Percentiles rank a stretch among this genome's conserved stretches.
phyloP scores from a whole-genome alignment of 441 rosid genomes.

The Adansonia grandidieri region DNA sequence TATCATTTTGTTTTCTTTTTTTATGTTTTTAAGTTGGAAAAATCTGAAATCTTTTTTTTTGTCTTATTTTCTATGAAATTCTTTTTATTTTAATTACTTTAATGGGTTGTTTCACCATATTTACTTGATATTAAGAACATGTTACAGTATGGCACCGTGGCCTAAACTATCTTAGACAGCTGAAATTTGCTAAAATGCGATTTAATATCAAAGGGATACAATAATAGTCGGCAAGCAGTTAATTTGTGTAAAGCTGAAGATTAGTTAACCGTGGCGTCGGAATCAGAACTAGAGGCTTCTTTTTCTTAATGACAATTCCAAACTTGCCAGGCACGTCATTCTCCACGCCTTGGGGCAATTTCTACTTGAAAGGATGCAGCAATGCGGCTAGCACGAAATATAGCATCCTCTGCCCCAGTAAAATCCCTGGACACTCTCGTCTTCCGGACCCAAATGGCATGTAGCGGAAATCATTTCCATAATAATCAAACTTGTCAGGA shows the following conservation, averaged over 20 bases:
- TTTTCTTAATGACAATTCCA: constrained; percentile 46
- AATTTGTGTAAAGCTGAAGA: constrained; percentile 27
- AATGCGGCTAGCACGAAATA: constrained; percentile 48
- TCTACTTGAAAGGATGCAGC: constrained; percentile 62
- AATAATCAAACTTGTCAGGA: constrained; percentile 33
- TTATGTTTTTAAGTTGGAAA: no score
- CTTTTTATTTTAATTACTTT: no score
- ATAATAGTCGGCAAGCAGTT: neutral
- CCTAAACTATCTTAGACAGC: no score
- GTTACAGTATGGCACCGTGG: no score
- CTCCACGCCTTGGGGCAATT: constrained; percentile 39
- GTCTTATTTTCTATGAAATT: no score
- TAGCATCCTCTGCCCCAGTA: constrained; percentile 51
- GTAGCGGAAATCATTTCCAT: constrained; percentile 41
- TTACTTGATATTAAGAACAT: no score
- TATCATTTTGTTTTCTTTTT: no score
- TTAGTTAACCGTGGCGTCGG: constrained; percentile 43
- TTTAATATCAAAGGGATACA: no score
- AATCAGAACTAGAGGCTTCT: constrained; percentile 42
- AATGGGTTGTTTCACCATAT: no score
- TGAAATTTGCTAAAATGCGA: no score
- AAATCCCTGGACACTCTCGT: constrained; percentile 56
- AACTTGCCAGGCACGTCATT: constrained; percentile 45
- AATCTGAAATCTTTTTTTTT: no score
- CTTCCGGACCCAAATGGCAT: constrained; percentile 70